A percentile compares a stretch with the other conserved stretches of the same genome.
These are phyloP conservation scores for Evernia prunastri DNA, from an alignment of 495 filamentous ascomycete species.

Conservation along the genomic window DNA sequence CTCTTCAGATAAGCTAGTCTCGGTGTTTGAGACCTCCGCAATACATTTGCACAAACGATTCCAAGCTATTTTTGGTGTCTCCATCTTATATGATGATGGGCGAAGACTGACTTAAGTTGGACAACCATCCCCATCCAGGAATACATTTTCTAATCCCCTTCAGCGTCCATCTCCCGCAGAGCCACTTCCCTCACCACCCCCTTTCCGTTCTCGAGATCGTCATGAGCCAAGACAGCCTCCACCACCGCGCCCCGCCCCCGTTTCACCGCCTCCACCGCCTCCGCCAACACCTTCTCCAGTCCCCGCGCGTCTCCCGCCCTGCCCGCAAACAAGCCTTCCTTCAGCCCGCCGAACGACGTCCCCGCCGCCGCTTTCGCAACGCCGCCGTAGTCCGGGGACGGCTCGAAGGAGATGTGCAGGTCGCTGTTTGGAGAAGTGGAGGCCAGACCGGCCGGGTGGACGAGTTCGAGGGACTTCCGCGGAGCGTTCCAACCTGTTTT, in stretches of 20 bases:
- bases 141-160: no score
- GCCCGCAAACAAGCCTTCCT: neutral
- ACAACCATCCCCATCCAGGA: no score
- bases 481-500: slow-evolving; percentile 35
- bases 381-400: neutral
- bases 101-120: no score
- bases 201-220: no score
- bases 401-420: slow-evolving; percentile 27
- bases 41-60: no score
- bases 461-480: slow-evolving; percentile 29
- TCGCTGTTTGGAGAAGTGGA: slow-evolving; percentile 25
- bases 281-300: neutral
- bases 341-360: neutral
- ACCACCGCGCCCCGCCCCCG: neutral
- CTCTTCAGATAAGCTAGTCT: no score
- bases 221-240: neutral
- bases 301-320: no score
- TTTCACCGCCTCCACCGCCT: neutral
- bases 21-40: no score
- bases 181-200: no score
- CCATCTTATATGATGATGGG: no score
- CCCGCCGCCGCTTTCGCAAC: neutral
- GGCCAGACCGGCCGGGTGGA: slow-evolving; percentile 30
- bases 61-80: no score
- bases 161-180: no score